These are phyloP conservation scores for Triticum turgidum DNA, from an alignment of 176 grass and related monocot species.

Conservation along the genomic window DNA sequence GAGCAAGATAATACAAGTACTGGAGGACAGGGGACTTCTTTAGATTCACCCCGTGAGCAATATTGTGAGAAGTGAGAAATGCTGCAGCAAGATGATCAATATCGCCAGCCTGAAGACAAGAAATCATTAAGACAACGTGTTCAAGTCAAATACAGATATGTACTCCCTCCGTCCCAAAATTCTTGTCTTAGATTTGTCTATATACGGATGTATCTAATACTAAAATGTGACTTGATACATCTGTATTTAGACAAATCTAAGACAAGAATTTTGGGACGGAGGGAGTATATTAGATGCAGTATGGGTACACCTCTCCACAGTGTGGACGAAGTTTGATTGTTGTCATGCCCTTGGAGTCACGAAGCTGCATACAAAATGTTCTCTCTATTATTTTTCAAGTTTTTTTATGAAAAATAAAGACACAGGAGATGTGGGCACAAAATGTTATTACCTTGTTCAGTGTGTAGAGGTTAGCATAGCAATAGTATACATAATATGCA, in stretches of 20 bases:
- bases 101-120: slow-evolving; percentile 82
- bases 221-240: too few species aligned
- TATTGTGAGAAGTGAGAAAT: slow-evolving; percentile 81
- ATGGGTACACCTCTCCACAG: slow-evolving; percentile 75
- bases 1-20: slow-evolving; percentile 90
- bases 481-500: slow-evolving; percentile 96
- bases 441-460: slow-evolving; percentile 71
- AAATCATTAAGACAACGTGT: slow-evolving; percentile 21
- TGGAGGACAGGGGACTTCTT: slow-evolving; percentile 94
- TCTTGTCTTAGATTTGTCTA: too few species aligned
- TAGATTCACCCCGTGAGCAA: slow-evolving; percentile 91
- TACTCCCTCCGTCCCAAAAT: too few species aligned
- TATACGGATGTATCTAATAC: too few species aligned
- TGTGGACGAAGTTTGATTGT: slow-evolving; percentile 94
- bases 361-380: slow-evolving; percentile 47
- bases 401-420: too few species aligned
- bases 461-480: slow-evolving; percentile 86
- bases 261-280: too few species aligned
- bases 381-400: not conserved
- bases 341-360: slow-evolving; percentile 89
- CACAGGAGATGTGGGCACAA: not conserved
- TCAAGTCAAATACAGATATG: not conserved
- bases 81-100: slow-evolving; percentile 87
- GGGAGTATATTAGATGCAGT: not conserved
- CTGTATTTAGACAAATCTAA: too few species aligned